Percentiles rank a stretch among this genome's conserved stretches.
These are phyloP conservation scores for Sporisorium scitamineum DNA, from an alignment of 1,284 basidiomycete species.

Conservation along the genomic window DNA sequence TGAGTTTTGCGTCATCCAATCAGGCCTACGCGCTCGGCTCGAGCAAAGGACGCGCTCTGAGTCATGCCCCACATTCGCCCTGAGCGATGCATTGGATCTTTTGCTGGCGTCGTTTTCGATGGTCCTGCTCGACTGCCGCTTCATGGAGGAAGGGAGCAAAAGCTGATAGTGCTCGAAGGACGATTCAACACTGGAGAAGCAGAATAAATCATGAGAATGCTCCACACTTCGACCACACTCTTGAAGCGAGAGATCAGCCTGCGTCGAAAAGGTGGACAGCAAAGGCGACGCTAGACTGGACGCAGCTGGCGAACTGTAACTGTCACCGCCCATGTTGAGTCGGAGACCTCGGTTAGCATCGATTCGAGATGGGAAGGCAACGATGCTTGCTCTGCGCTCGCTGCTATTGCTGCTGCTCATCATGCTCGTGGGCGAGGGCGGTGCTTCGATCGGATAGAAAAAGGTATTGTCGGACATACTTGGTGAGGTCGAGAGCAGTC, in stretches of 20 bases:
- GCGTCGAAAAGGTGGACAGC: conserved; percentile 17
- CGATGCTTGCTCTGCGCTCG: conserved; percentile 7
- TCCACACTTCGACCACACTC: not conserved
- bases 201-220: not conserved
- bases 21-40: not conserved
- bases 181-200: not conserved
- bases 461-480: conserved; percentile 16
- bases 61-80: conserved; percentile 22
- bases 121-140: conserved; percentile 19
- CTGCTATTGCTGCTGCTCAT: conserved; percentile 4
- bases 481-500: conserved; percentile 14
- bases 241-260: not conserved
- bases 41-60: not conserved
- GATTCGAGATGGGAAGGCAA: conserved; percentile 10
- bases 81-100: conserved; percentile 18
- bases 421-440: conserved; percentile 19
- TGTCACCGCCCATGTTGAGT: not conserved
- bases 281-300: conserved; percentile 13
- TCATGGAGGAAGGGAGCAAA: conserved; percentile 36
- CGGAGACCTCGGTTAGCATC: not conserved
- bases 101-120: conserved; percentile 15
- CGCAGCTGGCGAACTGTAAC: not conserved
- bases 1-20: not conserved
- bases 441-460: conserved; percentile 27
- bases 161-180: conserved; percentile 4